Conservation (phyloP, 2,329 filamentous ascomycete genomes). For the Cytospora chrysosperma region DNA sequence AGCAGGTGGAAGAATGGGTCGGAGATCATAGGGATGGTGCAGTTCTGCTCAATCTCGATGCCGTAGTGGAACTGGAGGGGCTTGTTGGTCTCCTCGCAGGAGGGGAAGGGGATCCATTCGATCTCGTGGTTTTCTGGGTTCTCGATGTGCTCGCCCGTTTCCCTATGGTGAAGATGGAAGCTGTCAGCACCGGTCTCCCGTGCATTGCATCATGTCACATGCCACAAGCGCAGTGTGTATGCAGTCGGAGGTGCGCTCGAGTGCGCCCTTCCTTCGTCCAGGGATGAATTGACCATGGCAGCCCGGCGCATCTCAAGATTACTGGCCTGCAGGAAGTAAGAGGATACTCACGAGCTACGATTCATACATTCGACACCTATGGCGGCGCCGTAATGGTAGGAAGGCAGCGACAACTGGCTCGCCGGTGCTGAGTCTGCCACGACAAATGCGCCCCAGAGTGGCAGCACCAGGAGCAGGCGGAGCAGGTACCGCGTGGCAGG, state of each 20-base stretch:
- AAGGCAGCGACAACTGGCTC: slow-evolving; percentile 50
- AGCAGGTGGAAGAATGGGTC: slow-evolving; percentile 85
- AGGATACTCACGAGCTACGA: slow-evolving; percentile 61
- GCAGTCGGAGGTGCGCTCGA: neutral
- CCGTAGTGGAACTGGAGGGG: slow-evolving; percentile 88
- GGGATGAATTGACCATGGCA: neutral
- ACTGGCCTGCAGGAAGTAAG: neutral
- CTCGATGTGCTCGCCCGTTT: slow-evolving; percentile 87
- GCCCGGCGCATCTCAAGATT: neutral
- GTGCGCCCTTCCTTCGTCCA: neutral
- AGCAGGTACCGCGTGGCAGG: slow-evolving; percentile 8
- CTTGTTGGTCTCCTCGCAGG: slow-evolving; percentile 81
- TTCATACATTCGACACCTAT: slow-evolving; percentile 74
- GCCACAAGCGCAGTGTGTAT: neutral
- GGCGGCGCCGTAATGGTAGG: slow-evolving; percentile 64
- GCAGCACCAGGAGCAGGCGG: slow-evolving; percentile 20
- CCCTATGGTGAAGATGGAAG: slow-evolving; percentile 49
- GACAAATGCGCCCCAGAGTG: slow-evolving; percentile 1
- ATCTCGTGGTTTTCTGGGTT: slow-evolving; percentile 72
- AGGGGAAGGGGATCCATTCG: slow-evolving; percentile 87
- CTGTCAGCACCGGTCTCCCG: neutral
- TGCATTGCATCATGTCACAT: neutral
- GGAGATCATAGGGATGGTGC: slow-evolving; percentile 73
- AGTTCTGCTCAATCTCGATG: slow-evolving; percentile 76
- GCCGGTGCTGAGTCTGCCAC: slow-evolving; percentile 23